Evolutionary conservation across 1,139 yeast genomes (phyloP), one percentile per base, ranked within the genome.

Genomic region (Nakaseomyces bracarensis): DNA sequence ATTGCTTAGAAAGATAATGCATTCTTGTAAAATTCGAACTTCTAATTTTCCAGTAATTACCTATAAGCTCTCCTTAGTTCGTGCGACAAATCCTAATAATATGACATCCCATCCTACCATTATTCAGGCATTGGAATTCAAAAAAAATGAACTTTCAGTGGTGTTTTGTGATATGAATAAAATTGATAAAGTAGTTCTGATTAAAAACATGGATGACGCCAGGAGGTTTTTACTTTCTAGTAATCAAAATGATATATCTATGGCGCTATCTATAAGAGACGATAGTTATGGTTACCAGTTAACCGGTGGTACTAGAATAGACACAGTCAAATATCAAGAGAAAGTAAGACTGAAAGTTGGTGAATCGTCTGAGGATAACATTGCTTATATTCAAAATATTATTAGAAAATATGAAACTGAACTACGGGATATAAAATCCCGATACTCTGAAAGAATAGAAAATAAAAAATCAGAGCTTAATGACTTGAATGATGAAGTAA

Each of bases 131-230:
- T 54, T 89, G 22, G 70, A 72, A 2, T 68, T 84, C 44, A 65
- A 68, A 1, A 67, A 78, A 46, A 76, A 73, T 26, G 71, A 73
- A 39, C 70, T 80, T 2, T 69, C 72, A 51, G 79, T 75, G 50
- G 65, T 82, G 1, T 62, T 89, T 43, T 77, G 87, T 44, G 96
- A 89, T 63, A 54, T 71, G 13, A 70, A 70, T 42, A 68, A 65
- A 22, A 71, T 84, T 40, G 95, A 89, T 53, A 69, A 71, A 21
- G 66, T 72, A 1, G 65, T 82, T 1, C 63, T 87, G 30, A 68
- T 77, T 18, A 67, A 70, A 2, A 67, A 75, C 38, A 67, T 77
- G 45, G 51, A 57, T 2, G 70, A 68, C n/a, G 91, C 85, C 0
- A 74, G 72, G 49, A 43, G 47, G 0, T 59, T 74, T 9, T 57